These are phyloP conservation scores for Clarireedia hainanense DNA, from an alignment of 2,329 filamentous ascomycete genomes.

Conservation along the genomic window DNA sequence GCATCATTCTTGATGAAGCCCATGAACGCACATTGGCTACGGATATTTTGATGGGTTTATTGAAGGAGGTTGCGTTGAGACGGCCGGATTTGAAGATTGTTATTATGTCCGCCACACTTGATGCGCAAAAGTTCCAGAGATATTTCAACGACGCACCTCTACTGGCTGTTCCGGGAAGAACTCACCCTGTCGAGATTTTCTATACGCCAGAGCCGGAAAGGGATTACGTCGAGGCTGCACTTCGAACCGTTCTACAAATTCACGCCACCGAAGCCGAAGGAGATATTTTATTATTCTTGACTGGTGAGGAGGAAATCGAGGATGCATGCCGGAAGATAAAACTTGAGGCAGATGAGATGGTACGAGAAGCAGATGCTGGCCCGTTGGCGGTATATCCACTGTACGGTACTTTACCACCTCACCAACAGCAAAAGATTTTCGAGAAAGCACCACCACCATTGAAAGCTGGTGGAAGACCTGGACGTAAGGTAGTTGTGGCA, in stretches of 20 bases:
- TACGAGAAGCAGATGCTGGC: conserved; percentile 82
- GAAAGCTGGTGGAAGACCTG: conserved; percentile 70
- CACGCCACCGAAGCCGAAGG: conserved; percentile 89
- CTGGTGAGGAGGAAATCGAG: conserved; percentile 97
- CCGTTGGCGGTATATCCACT: conserved; percentile 87
- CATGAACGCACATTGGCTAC: conserved; percentile 97
- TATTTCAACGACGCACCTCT: conserved; percentile 95
- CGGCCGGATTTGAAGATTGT: conserved; percentile 93
- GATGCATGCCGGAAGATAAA: conserved; percentile 88
- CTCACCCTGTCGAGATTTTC: conserved; percentile 95
- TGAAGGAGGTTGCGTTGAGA: conserved; percentile 80
- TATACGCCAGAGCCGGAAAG: conserved; percentile 94
- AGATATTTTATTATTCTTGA: conserved; percentile 90
- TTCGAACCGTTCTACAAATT: conserved; percentile 92
- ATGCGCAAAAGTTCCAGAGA: conserved; percentile 94
- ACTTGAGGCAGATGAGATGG: conserved; percentile 85
- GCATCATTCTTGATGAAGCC: conserved; percentile 96
- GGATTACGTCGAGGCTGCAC: conserved; percentile 92
- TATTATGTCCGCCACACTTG: conserved; percentile 96
- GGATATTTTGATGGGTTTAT: conserved; percentile 91
- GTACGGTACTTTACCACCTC: conserved; percentile 86
- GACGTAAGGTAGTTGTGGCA: conserved; percentile 88
- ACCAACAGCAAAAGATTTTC: conserved; percentile 93
- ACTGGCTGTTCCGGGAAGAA: conserved; percentile 88
- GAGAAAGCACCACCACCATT: conserved; percentile 72